Percentiles rank a stretch among this genome's conserved stretches.
These are phyloP conservation scores for Letharia columbiana DNA, from an alignment of 495 filamentous ascomycete species.

Conservation along the genomic window DNA sequence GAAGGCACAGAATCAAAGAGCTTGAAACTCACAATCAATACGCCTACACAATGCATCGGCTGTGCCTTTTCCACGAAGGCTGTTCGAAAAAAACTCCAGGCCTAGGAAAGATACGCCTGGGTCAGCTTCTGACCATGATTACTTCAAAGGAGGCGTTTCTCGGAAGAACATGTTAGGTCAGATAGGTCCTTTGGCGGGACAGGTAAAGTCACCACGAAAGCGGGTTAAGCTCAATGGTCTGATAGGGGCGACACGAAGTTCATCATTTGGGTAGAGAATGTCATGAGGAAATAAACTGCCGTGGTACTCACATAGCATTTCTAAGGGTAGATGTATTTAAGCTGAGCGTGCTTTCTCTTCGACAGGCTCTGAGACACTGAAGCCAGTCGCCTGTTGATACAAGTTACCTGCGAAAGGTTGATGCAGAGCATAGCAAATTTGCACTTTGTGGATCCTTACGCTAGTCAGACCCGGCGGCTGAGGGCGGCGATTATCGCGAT, in stretches of 20 bases:
- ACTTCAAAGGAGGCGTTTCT: background rate
- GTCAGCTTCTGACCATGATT: background rate
- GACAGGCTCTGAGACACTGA: background rate
- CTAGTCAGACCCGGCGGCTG: background rate
- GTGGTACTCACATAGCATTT: background rate
- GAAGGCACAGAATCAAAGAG: background rate
- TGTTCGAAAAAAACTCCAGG: background rate
- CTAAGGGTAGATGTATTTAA: background rate
- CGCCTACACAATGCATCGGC: background rate
- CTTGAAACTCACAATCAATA: constrained; percentile 4
- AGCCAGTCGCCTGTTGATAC: background rate
- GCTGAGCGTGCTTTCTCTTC: background rate
- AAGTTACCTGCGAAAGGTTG: background rate
- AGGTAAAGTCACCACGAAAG: constrained; percentile 75
- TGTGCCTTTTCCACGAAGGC: background rate
- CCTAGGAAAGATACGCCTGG: background rate
- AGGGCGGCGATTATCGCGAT: background rate
- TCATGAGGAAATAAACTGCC: background rate
- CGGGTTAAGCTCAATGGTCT: constrained; percentile 47
- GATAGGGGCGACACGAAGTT: constrained; percentile 91
- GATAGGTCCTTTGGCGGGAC: constrained; percentile 87
- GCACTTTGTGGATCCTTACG: background rate
- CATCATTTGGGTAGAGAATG: constrained; percentile 49
- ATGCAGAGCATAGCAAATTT: background rate
- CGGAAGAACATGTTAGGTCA: constrained; percentile 41